Percentiles rank a stretch among this genome's conserved stretches.
phyloP scores from a whole-genome alignment of 345 rosid genomes.

The Linum tenue region DNA sequence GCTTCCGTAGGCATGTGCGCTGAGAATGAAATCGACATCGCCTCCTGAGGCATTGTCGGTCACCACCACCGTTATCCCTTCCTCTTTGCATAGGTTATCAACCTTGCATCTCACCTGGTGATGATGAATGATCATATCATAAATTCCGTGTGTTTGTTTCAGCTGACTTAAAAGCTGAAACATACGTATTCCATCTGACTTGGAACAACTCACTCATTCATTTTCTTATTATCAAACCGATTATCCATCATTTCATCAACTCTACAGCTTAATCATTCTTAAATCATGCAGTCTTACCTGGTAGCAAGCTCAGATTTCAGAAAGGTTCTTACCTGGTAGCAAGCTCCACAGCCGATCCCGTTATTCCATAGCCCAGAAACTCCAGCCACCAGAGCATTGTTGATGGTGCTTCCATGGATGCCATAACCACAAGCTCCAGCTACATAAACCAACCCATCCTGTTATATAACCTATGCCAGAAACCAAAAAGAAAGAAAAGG shows the following conservation, averaged over 20 bases:
- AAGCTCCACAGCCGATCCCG: conserved; percentile 2
- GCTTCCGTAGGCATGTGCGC: conserved; percentile 2
- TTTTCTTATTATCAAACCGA: too few species aligned
- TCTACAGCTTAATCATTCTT: too few species aligned
- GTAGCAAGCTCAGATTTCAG: too few species aligned
- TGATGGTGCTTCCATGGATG: not conserved
- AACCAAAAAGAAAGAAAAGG: not conserved
- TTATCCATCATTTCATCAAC: too few species aligned
- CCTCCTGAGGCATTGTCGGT: conserved; percentile 1
- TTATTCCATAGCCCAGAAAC: not conserved
- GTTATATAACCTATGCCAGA: not conserved
- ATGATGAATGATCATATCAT: too few species aligned
- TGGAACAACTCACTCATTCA: too few species aligned
- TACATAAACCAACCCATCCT: not conserved
- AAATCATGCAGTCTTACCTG: too few species aligned
- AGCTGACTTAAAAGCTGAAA: too few species aligned
- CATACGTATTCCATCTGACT: too few species aligned
- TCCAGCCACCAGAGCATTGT: conserved; percentile 4
- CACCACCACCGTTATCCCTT: conserved; percentile 4
- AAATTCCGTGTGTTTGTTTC: too few species aligned
- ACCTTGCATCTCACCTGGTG: conserved; percentile 2
- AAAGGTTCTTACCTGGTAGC: not conserved
- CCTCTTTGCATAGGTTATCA: not conserved
- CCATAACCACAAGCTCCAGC: conserved; percentile 5
- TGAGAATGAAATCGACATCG: not conserved